A percentile compares a stretch with the other conserved stretches of the same genome.
Conservation (phyloP, 83 land plant species). For the Larix sibirica region DNA sequence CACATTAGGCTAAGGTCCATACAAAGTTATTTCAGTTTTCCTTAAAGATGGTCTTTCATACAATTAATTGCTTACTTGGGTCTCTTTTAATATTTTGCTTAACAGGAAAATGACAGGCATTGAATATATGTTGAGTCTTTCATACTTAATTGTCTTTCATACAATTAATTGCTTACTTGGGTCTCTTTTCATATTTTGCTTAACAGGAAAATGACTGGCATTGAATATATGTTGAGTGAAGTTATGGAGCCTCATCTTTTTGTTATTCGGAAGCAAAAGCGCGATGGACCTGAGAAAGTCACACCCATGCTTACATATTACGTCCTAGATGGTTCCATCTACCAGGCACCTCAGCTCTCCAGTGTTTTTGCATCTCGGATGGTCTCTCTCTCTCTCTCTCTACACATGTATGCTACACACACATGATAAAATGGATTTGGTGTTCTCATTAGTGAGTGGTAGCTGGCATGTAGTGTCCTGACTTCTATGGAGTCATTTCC, state of each 20-base stretch:
- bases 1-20: neutral
- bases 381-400: slow-evolving; percentile 28
- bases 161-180: no score
- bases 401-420: no score
- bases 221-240: slow-evolving; percentile 83
- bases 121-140: slow-evolving; percentile 78
- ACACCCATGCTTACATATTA: slow-evolving; percentile 83
- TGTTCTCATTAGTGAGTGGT: neutral
- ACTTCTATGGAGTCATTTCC: neutral
- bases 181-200: neutral
- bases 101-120: slow-evolving; percentile 90
- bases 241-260: slow-evolving; percentile 92
- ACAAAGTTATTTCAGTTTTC: neutral
- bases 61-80: no score
- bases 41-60: no score
- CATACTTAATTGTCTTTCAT: no score
- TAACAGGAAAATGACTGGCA: slow-evolving; percentile 89
- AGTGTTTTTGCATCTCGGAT: slow-evolving; percentile 83
- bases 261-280: slow-evolving; percentile 85
- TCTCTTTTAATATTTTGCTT: neutral
- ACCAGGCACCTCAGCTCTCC: slow-evolving; percentile 88
- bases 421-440: neutral
- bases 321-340: slow-evolving; percentile 88
- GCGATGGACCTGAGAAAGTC: slow-evolving; percentile 90
- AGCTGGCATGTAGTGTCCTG: neutral